Conservation (phyloP, 371 early-diverging fungal genomes). For the Mucor sp. region DNA sequence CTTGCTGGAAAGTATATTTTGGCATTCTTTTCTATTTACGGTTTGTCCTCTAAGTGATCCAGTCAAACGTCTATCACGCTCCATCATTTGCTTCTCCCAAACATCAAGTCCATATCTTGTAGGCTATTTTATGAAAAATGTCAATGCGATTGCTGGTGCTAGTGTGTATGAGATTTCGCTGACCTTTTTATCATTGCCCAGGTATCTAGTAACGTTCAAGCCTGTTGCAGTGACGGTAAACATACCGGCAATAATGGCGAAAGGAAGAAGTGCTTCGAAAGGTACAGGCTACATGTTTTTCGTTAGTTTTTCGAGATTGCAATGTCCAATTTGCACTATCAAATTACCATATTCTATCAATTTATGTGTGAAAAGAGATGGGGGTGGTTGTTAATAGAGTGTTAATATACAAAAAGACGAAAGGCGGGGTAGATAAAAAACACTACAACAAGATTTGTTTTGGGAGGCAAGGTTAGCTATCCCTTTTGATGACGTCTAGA, state of each 20-base stretch:
- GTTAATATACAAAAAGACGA: slow-evolving; percentile 4
- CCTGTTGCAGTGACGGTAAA: slow-evolving; percentile 45
- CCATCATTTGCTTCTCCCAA: slow-evolving; percentile 59
- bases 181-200: slow-evolving; percentile 49
- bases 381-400: slow-evolving; percentile 7
- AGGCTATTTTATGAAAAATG: slow-evolving; percentile 10
- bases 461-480: background rate
- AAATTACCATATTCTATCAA: slow-evolving; percentile 4
- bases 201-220: slow-evolving; percentile 40
- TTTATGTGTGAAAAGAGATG: slow-evolving; percentile 7
- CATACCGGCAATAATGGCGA: slow-evolving; percentile 47
- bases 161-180: background rate
- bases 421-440: slow-evolving; percentile 7
- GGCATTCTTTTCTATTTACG: slow-evolving; percentile 25
- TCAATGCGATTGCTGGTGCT: background rate
- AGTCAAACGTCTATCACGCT: slow-evolving; percentile 57
- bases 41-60: slow-evolving; percentile 52
- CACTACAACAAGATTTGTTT: background rate
- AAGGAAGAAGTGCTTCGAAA: slow-evolving; percentile 53
- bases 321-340: background rate
- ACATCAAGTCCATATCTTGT: slow-evolving; percentile 36
- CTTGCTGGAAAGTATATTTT: background rate
- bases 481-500: slow-evolving; percentile 12
- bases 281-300: slow-evolving; percentile 48
- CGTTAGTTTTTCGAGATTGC: background rate